Evolutionary conservation across 352 stramenopile species (phyloP).

Genomic region (Globisporangium polare): DNA sequence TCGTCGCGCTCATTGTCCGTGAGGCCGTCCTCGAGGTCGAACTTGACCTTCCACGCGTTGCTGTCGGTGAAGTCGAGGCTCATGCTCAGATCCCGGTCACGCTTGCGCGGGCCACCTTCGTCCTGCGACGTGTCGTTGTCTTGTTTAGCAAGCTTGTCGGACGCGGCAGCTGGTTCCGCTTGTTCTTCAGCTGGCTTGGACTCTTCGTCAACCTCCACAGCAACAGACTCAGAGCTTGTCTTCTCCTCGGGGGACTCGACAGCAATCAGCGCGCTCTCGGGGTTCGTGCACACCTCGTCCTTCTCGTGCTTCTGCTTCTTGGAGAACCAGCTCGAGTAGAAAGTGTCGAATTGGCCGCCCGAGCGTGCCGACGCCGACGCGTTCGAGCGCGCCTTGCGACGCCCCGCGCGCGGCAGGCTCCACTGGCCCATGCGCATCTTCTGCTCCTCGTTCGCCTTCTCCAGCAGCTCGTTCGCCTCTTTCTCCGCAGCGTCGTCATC

Average conservation of each 20-base stretch:
- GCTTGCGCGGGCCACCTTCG: conserved; percentile 22
- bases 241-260: neutral
- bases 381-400: conserved; percentile 38
- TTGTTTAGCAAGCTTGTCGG: neutral
- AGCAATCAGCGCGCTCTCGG: neutral
- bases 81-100: conserved; percentile 52
- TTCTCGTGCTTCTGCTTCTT: conserved; percentile 45
- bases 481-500: conserved; percentile 19
- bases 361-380: conserved; percentile 37
- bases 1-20: conserved; percentile 44
- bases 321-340: conserved; percentile 74
- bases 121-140: conserved; percentile 25
- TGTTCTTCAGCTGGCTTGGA: neutral
- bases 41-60: conserved; percentile 70
- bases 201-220: neutral
- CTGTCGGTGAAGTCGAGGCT: conserved; percentile 73
- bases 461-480: conserved; percentile 16
- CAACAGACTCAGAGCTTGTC: neutral
- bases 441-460: conserved; percentile 39
- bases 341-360: conserved; percentile 54
- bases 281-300: conserved; percentile 15
- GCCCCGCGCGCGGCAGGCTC: conserved; percentile 50
- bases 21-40: conserved; percentile 64
- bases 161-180: neutral
- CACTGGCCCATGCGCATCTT: conserved; percentile 71